Conservation (phyloP, 2,329 filamentous ascomycete species). For the Hypocreales sp. region DNA sequence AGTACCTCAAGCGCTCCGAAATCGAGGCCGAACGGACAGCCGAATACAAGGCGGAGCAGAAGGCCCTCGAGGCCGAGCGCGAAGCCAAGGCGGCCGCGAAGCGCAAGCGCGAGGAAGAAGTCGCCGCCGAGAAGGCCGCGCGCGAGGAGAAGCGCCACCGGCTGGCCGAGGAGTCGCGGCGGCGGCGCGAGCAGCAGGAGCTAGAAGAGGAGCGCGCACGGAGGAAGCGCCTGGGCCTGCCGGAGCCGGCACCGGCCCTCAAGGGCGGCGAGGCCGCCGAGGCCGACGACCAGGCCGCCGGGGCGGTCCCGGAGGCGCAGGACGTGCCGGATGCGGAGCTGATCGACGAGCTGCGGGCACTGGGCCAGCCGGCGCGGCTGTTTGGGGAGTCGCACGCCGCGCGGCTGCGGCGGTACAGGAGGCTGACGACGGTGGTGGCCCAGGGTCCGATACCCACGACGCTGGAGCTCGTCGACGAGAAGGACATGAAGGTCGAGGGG, state of each 20-base stretch:
- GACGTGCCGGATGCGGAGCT: constrained; percentile 62
- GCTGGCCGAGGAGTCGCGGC: constrained; percentile 66
- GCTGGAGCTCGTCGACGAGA: constrained; percentile 63
- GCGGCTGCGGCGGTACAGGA: constrained; percentile 55
- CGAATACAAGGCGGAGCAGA: constrained; percentile 71
- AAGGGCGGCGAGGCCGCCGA: constrained; percentile 17
- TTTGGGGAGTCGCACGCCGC: constrained; percentile 70
- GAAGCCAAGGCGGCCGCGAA: constrained; percentile 58
- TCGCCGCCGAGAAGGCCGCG: constrained; percentile 48
- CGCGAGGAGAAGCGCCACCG: constrained; percentile 71
- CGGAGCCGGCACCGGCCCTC: constrained; percentile 35
- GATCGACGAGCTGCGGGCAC: constrained; percentile 45
- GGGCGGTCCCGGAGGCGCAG: constrained; percentile 31
- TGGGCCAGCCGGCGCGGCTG: constrained; percentile 58
- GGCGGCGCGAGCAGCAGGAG: constrained; percentile 55
- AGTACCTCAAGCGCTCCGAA: constrained; percentile 76
- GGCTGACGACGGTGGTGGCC: constrained; percentile 45
- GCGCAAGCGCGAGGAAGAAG: constrained; percentile 80
- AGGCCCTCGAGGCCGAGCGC: constrained; percentile 54
- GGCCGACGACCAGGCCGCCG: constrained; percentile 24
- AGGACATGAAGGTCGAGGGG: constrained; percentile 70
- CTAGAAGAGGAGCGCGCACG: constrained; percentile 56
- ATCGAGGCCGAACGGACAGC: constrained; percentile 68
- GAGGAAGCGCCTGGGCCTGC: constrained; percentile 64
- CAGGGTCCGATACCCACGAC: constrained; percentile 78